Conservation (phyloP, 164 flowering plant species). For the Stephania yunnanensis region DNA sequence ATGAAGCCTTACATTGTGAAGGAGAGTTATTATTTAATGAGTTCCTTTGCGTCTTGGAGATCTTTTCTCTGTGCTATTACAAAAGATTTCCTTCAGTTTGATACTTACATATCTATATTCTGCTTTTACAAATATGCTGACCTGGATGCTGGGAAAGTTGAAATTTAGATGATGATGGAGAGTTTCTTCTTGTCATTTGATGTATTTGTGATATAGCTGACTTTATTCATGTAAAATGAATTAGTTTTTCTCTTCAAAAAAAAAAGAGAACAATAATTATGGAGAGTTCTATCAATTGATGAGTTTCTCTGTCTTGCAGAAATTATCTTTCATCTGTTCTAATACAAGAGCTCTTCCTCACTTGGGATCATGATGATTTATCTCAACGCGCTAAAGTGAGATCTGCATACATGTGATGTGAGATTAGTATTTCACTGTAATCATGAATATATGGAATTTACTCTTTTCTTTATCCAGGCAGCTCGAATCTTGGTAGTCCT, state of each 20-base stretch:
- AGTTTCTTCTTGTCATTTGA: too few species aligned
- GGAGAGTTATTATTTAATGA: too few species aligned
- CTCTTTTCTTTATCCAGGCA: conserved; percentile 47
- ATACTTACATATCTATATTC: neutral
- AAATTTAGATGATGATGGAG: too few species aligned
- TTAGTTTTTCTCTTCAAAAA: too few species aligned
- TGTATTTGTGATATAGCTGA: too few species aligned
- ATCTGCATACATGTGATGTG: neutral
- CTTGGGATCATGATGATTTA: conserved; percentile 97
- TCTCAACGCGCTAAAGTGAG: conserved; percentile 81
- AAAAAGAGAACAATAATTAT: neutral
- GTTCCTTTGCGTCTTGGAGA: too few species aligned
- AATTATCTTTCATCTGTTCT: conserved; percentile 95
- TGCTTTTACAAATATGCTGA: neutral
- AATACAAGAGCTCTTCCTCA: conserved; percentile 92
- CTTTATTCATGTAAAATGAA: too few species aligned
- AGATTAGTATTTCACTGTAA: neutral
- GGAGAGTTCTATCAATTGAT: neutral
- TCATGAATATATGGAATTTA: neutral
- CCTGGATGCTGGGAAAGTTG: neutral
- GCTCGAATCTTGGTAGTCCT: conserved; percentile 90
- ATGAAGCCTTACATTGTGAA: too few species aligned
- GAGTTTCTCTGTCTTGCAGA: conserved; percentile 36
- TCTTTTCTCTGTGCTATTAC: too few species aligned
- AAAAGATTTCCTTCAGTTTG: neutral